Conservation (phyloP, 2,329 filamentous ascomycete genomes). For the Beauveria asiatica region DNA sequence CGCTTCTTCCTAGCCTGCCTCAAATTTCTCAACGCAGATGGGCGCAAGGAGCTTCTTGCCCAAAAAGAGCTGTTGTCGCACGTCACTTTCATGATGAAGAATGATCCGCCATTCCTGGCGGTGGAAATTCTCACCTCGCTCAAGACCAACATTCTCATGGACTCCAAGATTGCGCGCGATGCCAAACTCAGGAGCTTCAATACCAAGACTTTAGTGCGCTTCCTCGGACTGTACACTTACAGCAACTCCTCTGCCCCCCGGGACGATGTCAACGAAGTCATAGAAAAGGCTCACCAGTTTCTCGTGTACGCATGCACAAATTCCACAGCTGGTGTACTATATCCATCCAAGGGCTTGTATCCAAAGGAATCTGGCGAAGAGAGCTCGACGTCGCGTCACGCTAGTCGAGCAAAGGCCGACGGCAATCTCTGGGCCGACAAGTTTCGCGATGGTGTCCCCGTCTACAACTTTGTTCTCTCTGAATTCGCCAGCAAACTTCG, state of each 20-base stretch:
- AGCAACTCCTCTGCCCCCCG: slow-evolving; percentile 35
- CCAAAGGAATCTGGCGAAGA: slow-evolving; percentile 57
- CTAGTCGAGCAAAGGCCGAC: slow-evolving; percentile 53
- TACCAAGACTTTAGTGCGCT: slow-evolving; percentile 60
- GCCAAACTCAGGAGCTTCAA: slow-evolving; percentile 71
- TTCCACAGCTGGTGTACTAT: slow-evolving; percentile 62
- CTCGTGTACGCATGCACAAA: slow-evolving; percentile 68
- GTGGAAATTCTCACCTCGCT: slow-evolving; percentile 65
- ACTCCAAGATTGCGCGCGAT: slow-evolving; percentile 63
- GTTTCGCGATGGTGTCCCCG: slow-evolving; percentile 56
- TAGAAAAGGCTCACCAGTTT: slow-evolving; percentile 65
- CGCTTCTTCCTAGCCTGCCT: slow-evolving; percentile 73
- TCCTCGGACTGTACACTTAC: slow-evolving; percentile 64
- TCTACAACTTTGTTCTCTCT: slow-evolving; percentile 72
- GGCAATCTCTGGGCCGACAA: slow-evolving; percentile 61
- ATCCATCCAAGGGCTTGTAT: slow-evolving; percentile 76
- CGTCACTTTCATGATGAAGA: slow-evolving; percentile 67
- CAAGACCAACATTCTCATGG: slow-evolving; percentile 62
- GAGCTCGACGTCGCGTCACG: slow-evolving; percentile 18
- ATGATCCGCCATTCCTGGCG: slow-evolving; percentile 68
- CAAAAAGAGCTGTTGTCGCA: slow-evolving; percentile 78
- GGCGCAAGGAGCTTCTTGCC: slow-evolving; percentile 72
- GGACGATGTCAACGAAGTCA: slow-evolving; percentile 43
- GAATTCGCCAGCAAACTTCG: slow-evolving; percentile 71
- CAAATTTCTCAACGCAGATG: slow-evolving; percentile 65